Base-by-base conservation (phyloP, 768 basidiomycete genomes). In the Pulveroboletus sp. region DNA sequence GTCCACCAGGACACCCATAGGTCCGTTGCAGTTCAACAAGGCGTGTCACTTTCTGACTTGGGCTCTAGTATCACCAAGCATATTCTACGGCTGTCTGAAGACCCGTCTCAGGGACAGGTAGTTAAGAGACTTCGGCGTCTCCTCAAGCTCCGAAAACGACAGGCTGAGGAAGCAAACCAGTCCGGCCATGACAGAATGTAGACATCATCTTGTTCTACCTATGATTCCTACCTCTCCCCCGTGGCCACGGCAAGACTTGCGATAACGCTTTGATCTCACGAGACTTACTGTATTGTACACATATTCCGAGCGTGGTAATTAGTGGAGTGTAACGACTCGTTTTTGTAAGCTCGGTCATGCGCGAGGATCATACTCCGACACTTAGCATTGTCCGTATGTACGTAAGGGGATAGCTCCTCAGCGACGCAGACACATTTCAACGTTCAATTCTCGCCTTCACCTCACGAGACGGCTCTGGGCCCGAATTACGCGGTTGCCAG, bases 1-100 rank as follows among this genome's bases (percentile, higher is more conserved):
- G 73, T 84, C 3, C 52, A 71, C 21, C 21, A 21, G 46, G 86
- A 85, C 2, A 69, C 79, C 1, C 66, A 71, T 48, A 83, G 79
- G 86, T 85, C 55, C 39, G 59, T n/a, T 33, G 46, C 50, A 36
- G 27, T 36, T 27, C 15, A 46, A 32, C 42, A 12, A 32, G 18
- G 28, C 18, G 36, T 10, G 3, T 17, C 18, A 11, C 10, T 24
- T 30, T 46, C 51, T 61, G 57, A 52, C 52, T 24, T 38, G 49
- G 47, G 40, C 44, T 31, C 21, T 49, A 81, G 81, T 50, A 68
- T 81, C 28, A 51, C 64, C 36, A 66, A 54, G 39, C 73, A 74
- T 31, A 79, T 80, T 46, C 49, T 62, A 30, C 72, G 79, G 21
- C 60, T 83, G 9, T 71, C 74, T 27, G 52, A 55, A 17, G 69